phyloP scores from a whole-genome alignment of 148 eudicot genomes.

The Vaccinium vitisidaea region DNA sequence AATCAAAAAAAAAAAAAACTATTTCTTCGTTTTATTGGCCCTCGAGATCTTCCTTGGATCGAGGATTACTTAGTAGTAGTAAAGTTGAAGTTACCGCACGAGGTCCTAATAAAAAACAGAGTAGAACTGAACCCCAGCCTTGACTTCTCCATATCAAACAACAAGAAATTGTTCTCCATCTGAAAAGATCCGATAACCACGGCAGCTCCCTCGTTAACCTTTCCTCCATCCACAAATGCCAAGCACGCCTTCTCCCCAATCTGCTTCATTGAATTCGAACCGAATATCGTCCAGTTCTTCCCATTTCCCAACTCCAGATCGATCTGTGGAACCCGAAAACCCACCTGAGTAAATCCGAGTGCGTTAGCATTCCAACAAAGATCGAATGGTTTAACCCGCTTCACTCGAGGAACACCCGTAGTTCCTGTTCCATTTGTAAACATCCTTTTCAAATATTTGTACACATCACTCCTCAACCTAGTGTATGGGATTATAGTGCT shows the following conservation, averaged over 20 bases:
- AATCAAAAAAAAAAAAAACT: too few species aligned
- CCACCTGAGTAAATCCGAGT: slow-evolving; percentile 24
- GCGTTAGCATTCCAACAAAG: slow-evolving; percentile 32
- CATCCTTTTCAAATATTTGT: slow-evolving; percentile 4
- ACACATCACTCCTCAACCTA: slow-evolving; percentile 1
- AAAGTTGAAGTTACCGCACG: slow-evolving; percentile 45
- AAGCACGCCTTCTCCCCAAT: slow-evolving; percentile 37
- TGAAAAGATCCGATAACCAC: slow-evolving; percentile 43
- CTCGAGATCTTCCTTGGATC: not conserved
- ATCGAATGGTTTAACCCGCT: slow-evolving; percentile 32
- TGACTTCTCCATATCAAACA: slow-evolving; percentile 36
- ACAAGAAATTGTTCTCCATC: slow-evolving; percentile 44
- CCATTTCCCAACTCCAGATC: slow-evolving; percentile 36
- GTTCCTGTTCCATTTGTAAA: slow-evolving; percentile 12
- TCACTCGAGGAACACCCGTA: slow-evolving; percentile 12
- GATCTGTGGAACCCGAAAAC: slow-evolving; percentile 32
- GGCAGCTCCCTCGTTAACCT: slow-evolving; percentile 21
- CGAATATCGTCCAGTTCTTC: slow-evolving; percentile 41
- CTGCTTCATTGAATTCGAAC: slow-evolving; percentile 37
- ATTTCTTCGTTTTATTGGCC: not conserved
- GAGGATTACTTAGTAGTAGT: slow-evolving; percentile 8
- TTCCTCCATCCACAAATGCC: slow-evolving; percentile 47
- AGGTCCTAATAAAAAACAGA: slow-evolving; percentile 32
- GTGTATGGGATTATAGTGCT: slow-evolving; percentile 9
- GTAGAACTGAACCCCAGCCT: slow-evolving; percentile 47